Evolutionary conservation across 2,329 filamentous ascomycete species (phyloP), one percentile per base, ranked within the genome.

Genomic region (Diplodia scrobiculata): DNA sequence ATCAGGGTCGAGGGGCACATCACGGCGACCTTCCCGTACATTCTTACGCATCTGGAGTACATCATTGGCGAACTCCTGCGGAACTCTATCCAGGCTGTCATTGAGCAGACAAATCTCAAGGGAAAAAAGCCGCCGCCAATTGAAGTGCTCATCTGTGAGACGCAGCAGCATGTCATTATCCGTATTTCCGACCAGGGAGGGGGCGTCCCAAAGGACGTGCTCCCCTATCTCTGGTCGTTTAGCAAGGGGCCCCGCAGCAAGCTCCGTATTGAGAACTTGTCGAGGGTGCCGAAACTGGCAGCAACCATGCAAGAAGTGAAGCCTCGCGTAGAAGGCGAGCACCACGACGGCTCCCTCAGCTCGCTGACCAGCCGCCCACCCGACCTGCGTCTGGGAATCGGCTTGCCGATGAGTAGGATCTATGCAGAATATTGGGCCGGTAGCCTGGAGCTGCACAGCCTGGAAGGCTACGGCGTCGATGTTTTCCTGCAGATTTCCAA

Each of bases 351-450:
- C 70, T 97, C 92, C 0, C 82, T 99, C 29, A 87, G 90, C 11
- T 89, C 90, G 1, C 82, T 99, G 50, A 91, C 91, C 1, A 90
- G 88, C 67, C 85, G 95, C 41, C 91, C 92, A 19, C 94, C 95
- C 0, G 90, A 97, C 74, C 81, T 98, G 68, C 86, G 92, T 11
- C 83, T 99, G 1, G 95, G 95, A 3, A 96, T 99, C 84, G 95
- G 95, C 1, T 79, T 99, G 62, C 95, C 95, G 0, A 88, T 99
- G 79, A 97, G 93, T 73, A 87, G 92, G 68, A 91, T 98, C 2
- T 99, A 98, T 77, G 92, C 94, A 32, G 94, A 98, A 78, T 98
- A 98, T 78, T 99, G 95, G 95, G 95, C 95, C 2, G 95, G 95
- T 27, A 95, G 87, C 72, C 81, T 99, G 9, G 91, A 97, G 73